Evolutionary conservation across 2,329 filamentous ascomycete species (phyloP), one percentile per base, ranked within the genome.

Genomic region (Paraphaeosphaeria minitans): DNA sequence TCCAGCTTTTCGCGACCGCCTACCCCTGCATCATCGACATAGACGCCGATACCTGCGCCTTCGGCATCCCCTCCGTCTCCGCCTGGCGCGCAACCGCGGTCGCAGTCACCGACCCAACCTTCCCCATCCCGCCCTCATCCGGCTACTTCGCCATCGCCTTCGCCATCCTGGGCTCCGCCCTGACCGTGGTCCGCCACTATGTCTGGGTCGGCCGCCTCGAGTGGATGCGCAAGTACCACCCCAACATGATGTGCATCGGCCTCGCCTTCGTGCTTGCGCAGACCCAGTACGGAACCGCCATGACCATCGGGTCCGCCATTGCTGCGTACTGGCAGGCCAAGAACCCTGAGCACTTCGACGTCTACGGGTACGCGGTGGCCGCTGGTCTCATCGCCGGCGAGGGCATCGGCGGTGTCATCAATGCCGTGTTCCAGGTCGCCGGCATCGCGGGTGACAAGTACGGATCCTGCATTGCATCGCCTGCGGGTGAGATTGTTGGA

Each of bases 31-130:
- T 90, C 64, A 82, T 86, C 69, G 78, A 83, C 58, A 62, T 76
- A 19, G 70, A 77, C 1, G 77, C 76, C 1, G 76, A 80, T 5
- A 77, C 63, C 4, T 90, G 88, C 70, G 76, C 84, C 33, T 91
- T 90, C 77, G 68, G 73, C 9, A 85, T 85, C 1, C 88, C 88
- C 3, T 88, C 86, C 2, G 87, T 89, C 14, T 77, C 83, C 0
- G 87, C 88, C 0, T 90, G 87, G 88, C 80, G 83, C 42, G 88
- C 88, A 4, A 85, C 89, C 6, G 87, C 88, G 1, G 76, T 83
- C 59, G 86, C 86, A 16, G 85, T 87, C 59, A 88, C 85, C 0
- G 81, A 85, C 60, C 83, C 84, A 1, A 74, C 71, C 0, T 82
- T 87, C 69, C 80, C 79, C 5, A 85, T 88, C 58, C 86, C 85